phyloP scores from a whole-genome alignment of 306 rosid species.

The Fragaria iinumae region DNA sequence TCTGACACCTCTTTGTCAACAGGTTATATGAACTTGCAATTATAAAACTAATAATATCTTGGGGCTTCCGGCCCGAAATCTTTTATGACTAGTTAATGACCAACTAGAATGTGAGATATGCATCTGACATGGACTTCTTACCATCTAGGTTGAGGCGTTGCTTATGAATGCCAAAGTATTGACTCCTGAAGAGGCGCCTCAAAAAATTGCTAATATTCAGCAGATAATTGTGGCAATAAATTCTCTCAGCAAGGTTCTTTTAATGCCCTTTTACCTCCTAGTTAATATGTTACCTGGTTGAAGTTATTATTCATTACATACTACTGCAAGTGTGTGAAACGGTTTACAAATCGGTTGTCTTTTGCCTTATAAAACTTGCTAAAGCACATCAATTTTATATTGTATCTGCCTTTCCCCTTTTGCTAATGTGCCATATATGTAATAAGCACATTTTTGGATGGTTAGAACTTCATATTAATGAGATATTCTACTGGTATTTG shows the following conservation, averaged over 20 bases:
- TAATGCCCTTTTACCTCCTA: slow-evolving; percentile 19
- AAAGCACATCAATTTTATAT: neutral
- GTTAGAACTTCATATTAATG: slow-evolving; percentile 3
- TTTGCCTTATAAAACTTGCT: neutral
- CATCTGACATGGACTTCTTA: slow-evolving; percentile 20
- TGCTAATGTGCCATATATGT: neutral
- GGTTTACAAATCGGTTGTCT: slow-evolving; percentile 1
- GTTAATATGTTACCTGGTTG: neutral
- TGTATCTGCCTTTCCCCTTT: neutral
- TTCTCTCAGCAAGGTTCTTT: slow-evolving; percentile 91
- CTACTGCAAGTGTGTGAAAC: neutral
- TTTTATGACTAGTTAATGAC: slow-evolving; percentile 5
- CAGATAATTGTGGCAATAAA: slow-evolving; percentile 91
- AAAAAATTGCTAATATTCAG: slow-evolving; percentile 66
- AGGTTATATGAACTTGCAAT: slow-evolving; percentile 49
- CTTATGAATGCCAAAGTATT: slow-evolving; percentile 55
- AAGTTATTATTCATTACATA: slow-evolving; percentile 7
- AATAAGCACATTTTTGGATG: slow-evolving; percentile 7
- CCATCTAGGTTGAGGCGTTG: slow-evolving; percentile 70
- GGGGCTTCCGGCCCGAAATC: slow-evolving; percentile 6
- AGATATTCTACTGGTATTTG: slow-evolving; percentile 1
- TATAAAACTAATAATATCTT: slow-evolving; percentile 17
- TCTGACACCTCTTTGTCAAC: slow-evolving; percentile 88
- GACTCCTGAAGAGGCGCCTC: slow-evolving; percentile 61
- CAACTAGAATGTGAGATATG: slow-evolving; percentile 18